Evolutionary conservation across 805 yeast genomes (phyloP).

Genomic region (Metschnikowia baotianmanensis): DNA sequence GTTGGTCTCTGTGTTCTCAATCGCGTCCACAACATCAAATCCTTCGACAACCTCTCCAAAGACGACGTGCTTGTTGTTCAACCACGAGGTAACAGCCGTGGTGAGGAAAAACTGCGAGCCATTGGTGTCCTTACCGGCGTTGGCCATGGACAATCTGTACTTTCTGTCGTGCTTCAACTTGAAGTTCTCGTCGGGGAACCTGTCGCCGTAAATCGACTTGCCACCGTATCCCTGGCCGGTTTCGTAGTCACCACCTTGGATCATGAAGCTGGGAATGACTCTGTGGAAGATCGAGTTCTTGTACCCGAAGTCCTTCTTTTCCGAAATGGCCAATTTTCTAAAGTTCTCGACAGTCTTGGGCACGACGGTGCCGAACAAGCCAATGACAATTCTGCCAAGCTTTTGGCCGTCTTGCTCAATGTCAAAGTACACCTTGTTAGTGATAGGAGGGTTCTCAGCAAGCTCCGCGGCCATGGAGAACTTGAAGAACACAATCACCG

Average conservation of each 20-base stretch:
- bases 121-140: slow-evolving; percentile 73
- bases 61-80: slow-evolving; percentile 92
- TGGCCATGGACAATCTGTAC: slow-evolving; percentile 75
- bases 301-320: slow-evolving; percentile 66
- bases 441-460: slow-evolving; percentile 52
- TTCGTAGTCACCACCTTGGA: slow-evolving; percentile 88
- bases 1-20: slow-evolving; percentile 70
- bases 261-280: slow-evolving; percentile 68
- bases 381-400: slow-evolving; percentile 82
- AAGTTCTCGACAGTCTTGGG: slow-evolving; percentile 91
- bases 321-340: slow-evolving; percentile 61
- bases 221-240: slow-evolving; percentile 76
- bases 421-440: slow-evolving; percentile 84
- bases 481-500: slow-evolving; percentile 14
- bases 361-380: slow-evolving; percentile 80
- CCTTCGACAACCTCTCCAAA: slow-evolving; percentile 96
- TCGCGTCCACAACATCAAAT: slow-evolving; percentile 70
- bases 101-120: slow-evolving; percentile 96
- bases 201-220: slow-evolving; percentile 71
- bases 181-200: slow-evolving; percentile 78
- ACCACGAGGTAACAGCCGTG: slow-evolving; percentile 87
- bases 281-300: slow-evolving; percentile 67
- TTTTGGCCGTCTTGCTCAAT: slow-evolving; percentile 72
- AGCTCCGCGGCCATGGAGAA: slow-evolving; percentile 12
- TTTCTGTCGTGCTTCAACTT: slow-evolving; percentile 64